Conservation (phyloP, 75 land plant species). For the Pinus albicaulis region DNA sequence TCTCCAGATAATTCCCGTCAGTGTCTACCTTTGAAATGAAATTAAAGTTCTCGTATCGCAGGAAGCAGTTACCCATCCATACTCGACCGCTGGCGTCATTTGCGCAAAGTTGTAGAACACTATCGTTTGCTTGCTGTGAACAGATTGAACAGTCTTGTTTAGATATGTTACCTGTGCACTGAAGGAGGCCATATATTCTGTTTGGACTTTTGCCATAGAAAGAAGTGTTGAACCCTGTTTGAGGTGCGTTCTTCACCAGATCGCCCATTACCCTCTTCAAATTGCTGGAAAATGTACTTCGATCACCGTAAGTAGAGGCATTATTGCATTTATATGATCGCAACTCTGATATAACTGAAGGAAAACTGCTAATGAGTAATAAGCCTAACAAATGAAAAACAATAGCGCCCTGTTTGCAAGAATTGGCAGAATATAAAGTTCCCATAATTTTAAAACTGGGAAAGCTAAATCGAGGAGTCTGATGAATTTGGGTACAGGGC, state of each 20-base stretch:
- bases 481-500: too few species aligned
- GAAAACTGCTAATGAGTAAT: background rate
- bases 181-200: background rate
- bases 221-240: constrained; percentile 3
- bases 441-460: too few species aligned
- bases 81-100: background rate
- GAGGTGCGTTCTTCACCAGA: background rate
- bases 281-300: background rate
- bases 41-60: background rate
- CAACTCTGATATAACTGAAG: background rate
- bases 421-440: too few species aligned
- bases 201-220: background rate
- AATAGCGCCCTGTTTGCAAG: too few species aligned
- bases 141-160: background rate
- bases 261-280: background rate
- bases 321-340: background rate
- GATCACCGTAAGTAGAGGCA: background rate
- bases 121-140: background rate
- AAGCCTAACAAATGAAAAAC: too few species aligned
- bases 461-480: too few species aligned
- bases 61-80: background rate
- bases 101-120: background rate
- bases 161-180: background rate
- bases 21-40: background rate
- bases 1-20: background rate